Evolutionary conservation across 2,329 filamentous ascomycete species (phyloP).

Genomic region (Thelonectria blattea): DNA sequence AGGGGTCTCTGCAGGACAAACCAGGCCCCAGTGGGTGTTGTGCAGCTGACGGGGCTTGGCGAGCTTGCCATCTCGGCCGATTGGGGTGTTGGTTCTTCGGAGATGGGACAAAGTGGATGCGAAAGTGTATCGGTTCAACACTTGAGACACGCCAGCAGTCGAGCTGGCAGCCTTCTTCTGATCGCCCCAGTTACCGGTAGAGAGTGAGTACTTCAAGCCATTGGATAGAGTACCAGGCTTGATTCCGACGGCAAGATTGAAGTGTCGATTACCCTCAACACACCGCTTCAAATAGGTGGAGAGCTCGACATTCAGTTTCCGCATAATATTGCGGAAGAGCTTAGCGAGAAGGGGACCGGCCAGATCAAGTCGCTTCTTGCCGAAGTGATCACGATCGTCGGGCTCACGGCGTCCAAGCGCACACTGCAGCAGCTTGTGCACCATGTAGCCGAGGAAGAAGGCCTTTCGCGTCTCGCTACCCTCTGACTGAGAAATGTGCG

Average conservation of each 20-base stretch:
- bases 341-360: slow-evolving; percentile 95
- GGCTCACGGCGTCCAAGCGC: slow-evolving; percentile 91
- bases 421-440: slow-evolving; percentile 92
- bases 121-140: slow-evolving; percentile 97
- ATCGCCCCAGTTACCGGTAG: slow-evolving; percentile 98
- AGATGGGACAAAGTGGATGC: slow-evolving; percentile 96
- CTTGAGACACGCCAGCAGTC: slow-evolving; percentile 96
- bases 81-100: slow-evolving; percentile 95
- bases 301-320: slow-evolving; percentile 89
- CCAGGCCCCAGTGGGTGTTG: slow-evolving; percentile 98
- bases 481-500: slow-evolving; percentile 94
- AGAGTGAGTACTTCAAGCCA: slow-evolving; percentile 93
- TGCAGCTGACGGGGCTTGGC: slow-evolving; percentile 97
- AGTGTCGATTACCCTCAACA: slow-evolving; percentile 86
- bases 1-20: slow-evolving; percentile 96
- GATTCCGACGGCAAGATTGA: slow-evolving; percentile 88
- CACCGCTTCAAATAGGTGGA: slow-evolving; percentile 90
- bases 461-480: slow-evolving; percentile 96
- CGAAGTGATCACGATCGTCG: slow-evolving; percentile 98
- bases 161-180: slow-evolving; percentile 97
- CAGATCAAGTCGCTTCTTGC: slow-evolving; percentile 96
- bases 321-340: slow-evolving; percentile 90
- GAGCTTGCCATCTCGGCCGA: slow-evolving; percentile 96
- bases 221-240: slow-evolving; percentile 92
- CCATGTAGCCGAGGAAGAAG: slow-evolving; percentile 99